phyloP scores from a whole-genome alignment of 2,329 filamentous ascomycete species.

The Hypoxylon rubiginosum region DNA sequence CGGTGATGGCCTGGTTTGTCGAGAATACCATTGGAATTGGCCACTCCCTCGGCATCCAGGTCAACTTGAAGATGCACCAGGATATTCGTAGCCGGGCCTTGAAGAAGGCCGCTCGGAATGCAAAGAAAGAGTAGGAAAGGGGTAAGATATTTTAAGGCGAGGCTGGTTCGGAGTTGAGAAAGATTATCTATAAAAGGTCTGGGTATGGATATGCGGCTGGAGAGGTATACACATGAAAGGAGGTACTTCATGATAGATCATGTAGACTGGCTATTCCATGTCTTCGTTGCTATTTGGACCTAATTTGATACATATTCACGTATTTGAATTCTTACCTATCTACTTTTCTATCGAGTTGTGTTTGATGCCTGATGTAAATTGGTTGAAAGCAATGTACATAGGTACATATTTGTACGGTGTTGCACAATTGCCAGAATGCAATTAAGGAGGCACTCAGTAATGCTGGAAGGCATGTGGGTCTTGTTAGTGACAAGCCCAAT shows the following conservation, averaged over 20 bases:
- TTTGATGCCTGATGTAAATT: too few relatives aligned
- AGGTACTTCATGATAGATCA: not conserved
- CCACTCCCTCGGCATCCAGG: constrained; percentile 60
- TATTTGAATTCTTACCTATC: not conserved
- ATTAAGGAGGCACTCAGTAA: not conserved
- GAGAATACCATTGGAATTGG: constrained; percentile 69
- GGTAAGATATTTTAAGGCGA: constrained; percentile 31
- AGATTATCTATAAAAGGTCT: not conserved
- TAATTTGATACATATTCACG: too few relatives aligned
- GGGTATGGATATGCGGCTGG: not conserved
- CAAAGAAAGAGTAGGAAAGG: constrained; percentile 70
- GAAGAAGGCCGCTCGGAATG: constrained; percentile 85
- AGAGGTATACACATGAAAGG: not conserved
- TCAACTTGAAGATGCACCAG: constrained; percentile 79
- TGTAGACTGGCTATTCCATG: not conserved
- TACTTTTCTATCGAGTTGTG: not conserved
- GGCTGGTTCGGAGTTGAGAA: not conserved
- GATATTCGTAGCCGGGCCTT: constrained; percentile 86
- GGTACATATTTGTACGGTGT: too few relatives aligned
- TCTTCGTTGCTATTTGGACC: not conserved
- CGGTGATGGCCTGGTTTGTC: constrained; percentile 86
- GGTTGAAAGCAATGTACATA: too few relatives aligned
- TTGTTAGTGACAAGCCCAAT: constrained; percentile 23
- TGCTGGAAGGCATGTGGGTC: constrained; percentile 3
- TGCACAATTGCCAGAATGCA: not conserved